Percentiles rank a stretch among this genome's conserved stretches.
phyloP scores from a whole-genome alignment of 345 rosid species.

The sweet orange (Citrus sinensis) region DVS_A1.0 CM039163.1:43635501-43636000 shows the following conservation, averaged over 20 bases:
- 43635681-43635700: neutral
- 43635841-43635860: neutral
- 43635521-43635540: conserved; percentile 35
- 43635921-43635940: too few species aligned
- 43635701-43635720: neutral
- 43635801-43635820: neutral
- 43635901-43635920: neutral
- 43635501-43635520: conserved; percentile 14
- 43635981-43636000: too few species aligned
- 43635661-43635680: too few species aligned
- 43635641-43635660: too few species aligned
- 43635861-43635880: neutral
- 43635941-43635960: too few species aligned
- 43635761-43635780: too few species aligned
- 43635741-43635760: too few species aligned
- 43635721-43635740: neutral
- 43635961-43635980: too few species aligned
- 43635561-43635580: conserved; percentile 18
- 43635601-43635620: conserved; percentile 20
- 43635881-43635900: neutral
- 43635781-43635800: too few species aligned
- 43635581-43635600: neutral
- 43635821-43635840: neutral
- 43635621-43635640: conserved; percentile 27
- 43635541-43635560: conserved; percentile 45